These are phyloP conservation scores for Tilletia indica DNA, from an alignment of 1,284 basidiomycete species.

Conservation along the genomic window DNA sequence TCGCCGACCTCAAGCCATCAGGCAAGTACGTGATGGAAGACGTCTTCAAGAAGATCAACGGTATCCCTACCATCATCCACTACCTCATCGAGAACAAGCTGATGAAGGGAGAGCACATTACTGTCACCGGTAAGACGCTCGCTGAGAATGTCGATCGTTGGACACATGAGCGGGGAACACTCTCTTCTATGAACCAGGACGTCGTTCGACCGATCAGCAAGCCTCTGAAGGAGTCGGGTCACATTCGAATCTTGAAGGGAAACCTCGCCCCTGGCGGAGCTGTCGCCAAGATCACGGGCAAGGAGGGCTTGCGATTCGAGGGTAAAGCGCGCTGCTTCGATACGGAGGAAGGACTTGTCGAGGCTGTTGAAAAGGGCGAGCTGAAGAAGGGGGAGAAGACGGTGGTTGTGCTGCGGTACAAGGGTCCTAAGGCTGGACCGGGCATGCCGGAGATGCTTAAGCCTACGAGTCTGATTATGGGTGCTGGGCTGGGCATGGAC, in stretches of 20 bases:
- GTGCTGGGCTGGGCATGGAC: constrained; percentile 30
- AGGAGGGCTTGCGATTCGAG: constrained; percentile 51
- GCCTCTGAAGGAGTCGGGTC: constrained; percentile 52
- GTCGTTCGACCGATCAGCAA: constrained; percentile 46
- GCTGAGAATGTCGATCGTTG: constrained; percentile 61
- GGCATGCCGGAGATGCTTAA: constrained; percentile 38
- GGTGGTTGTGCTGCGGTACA: constrained; percentile 53
- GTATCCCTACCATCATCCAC: constrained; percentile 59
- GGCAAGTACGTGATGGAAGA: constrained; percentile 57
- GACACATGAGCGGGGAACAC: constrained; percentile 62
- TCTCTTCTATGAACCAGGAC: constrained; percentile 41
- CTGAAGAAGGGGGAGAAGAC: constrained; percentile 56
- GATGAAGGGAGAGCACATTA: constrained; percentile 55
- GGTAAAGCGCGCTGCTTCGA: constrained; percentile 55
- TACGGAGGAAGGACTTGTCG: constrained; percentile 53
- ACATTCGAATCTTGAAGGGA: constrained; percentile 53
- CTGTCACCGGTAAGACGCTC: constrained; percentile 51
- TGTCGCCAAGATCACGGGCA: constrained; percentile 55
- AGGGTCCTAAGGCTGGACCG: constrained; percentile 51
- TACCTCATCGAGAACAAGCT: constrained; percentile 58
- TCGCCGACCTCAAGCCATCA: constrained; percentile 54
- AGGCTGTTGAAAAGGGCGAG: constrained; percentile 45
- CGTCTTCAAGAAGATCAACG: constrained; percentile 48
- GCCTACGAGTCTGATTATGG: constrained; percentile 33
- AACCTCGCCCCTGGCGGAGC: constrained; percentile 54